Base-by-base conservation (phyloP, 495 filamentous ascomycete genomes). In the Trichocladium uniseriatum region DNA sequence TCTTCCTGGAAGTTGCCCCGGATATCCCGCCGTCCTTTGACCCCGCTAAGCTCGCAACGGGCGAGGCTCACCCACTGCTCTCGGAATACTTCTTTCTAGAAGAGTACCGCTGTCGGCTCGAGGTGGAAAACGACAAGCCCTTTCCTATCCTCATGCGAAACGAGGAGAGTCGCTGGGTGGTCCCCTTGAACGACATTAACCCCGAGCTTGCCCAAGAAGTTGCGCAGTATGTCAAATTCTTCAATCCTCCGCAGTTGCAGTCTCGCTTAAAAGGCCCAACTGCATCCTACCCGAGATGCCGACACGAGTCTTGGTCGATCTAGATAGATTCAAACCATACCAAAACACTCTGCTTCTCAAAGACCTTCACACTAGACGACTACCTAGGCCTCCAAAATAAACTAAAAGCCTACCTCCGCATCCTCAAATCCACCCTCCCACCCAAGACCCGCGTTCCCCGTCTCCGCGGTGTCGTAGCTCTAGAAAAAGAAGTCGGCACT, bases 81-180 rank as follows among this genome's bases (percentile, higher is more conserved):
- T 52, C 53, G 28, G 53, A 55, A 37, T 55, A 55, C 48, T 19
- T 55, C 18, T 55, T 55, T 38, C 53, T 48, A 6, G 38, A 55
- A 24, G 36, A 41, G 22, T 42, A 51, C 39, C 21, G 38, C 18
- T 55, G 43, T 39, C 48, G 43, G 22, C 48, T 55, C 22, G 49
- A 55, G 20, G 48, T 21, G 11, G 48, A 47, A 31, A 39, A 47
- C 45, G 53, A 55, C n/a, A 39, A 27, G 38, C 11, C 31, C 20
- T 28, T 56, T 22, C 49, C 53, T n/a, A 46, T 51, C 38, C 39
- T 21, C 20, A 32, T 52, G 6, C 1, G 10, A 41, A 40, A 46
- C 15, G 34, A 45, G 42, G 49, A 52, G 21, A 38, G 27, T 14
- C 49, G 19, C 35, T 51, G 15, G 6, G 14, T 19, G 3, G 38